Conservation (phyloP, 225 moss, liverwort and hornwort species). For the Pseudoscleropodium purum region DNA sequence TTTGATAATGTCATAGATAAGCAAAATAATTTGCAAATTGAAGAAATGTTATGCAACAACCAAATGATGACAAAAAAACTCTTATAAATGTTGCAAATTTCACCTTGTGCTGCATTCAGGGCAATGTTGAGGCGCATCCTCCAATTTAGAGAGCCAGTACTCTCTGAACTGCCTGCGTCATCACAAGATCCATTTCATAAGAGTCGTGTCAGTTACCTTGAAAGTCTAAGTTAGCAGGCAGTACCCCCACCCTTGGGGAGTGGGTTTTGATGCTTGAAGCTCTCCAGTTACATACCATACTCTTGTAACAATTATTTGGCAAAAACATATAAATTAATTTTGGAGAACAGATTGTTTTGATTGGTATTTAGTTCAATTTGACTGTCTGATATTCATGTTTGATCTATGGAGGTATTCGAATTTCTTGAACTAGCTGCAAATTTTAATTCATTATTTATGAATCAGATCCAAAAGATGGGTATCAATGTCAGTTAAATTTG, state of each 20-base stretch:
- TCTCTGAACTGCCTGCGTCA: neutral
- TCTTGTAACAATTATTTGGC: too few relatives aligned
- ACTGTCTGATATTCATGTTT: too few relatives aligned
- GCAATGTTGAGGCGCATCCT: conserved; percentile 26
- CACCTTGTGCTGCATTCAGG: conserved; percentile 56
- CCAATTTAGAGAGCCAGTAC: conserved; percentile 9
- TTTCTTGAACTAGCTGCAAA: neutral
- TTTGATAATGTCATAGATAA: neutral
- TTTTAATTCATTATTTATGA: too few relatives aligned
- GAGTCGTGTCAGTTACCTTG: too few relatives aligned
- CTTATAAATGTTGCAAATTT: neutral
- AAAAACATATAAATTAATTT: neutral
- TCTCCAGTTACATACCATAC: neutral
- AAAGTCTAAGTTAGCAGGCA: too few relatives aligned
- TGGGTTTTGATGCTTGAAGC: neutral
- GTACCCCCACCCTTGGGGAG: neutral
- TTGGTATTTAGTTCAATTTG: neutral
- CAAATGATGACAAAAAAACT: neutral
- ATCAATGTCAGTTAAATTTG: neutral
- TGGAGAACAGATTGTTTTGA: neutral
- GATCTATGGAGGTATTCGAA: neutral
- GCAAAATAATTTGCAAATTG: neutral
- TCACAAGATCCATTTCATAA: neutral
- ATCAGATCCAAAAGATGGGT: neutral
- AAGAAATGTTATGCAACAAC: too few relatives aligned